Conservation (phyloP, 306 rosid genomes). For the Vigna angularis region DNA sequence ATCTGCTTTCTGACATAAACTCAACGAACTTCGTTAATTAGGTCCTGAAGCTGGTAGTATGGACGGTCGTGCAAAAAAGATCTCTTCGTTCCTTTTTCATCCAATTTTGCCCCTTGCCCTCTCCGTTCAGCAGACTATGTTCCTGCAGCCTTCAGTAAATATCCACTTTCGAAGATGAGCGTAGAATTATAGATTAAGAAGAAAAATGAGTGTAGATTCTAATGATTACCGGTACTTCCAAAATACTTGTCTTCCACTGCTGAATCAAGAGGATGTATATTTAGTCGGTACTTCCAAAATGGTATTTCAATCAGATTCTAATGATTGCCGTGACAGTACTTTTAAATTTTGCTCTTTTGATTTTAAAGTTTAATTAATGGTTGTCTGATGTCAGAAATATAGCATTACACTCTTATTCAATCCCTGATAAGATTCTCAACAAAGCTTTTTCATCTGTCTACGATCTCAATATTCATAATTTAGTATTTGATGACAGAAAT, state of each 20-base stretch:
- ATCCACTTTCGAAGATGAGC: constrained; percentile 85
- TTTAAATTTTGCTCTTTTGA: constrained; percentile 36
- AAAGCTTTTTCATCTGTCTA: too few species aligned
- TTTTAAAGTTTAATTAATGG: background rate
- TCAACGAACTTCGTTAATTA: constrained; percentile 35
- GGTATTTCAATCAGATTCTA: constrained; percentile 21
- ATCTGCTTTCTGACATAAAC: constrained; percentile 25
- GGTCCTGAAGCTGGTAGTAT: constrained; percentile 91
- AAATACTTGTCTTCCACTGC: constrained; percentile 10
- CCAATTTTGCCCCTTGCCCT: constrained; percentile 90
- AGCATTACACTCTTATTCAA: too few species aligned
- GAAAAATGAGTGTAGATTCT: background rate
- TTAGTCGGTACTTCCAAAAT: constrained; percentile 28
- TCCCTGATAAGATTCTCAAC: too few species aligned
- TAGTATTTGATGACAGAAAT: too few species aligned
- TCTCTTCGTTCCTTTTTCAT: constrained; percentile 87
- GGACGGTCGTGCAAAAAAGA: constrained; percentile 81
- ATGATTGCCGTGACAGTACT: constrained; percentile 28
- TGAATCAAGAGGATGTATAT: constrained; percentile 43
- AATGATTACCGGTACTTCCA: too few species aligned
- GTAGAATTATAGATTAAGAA: constrained; percentile 13
- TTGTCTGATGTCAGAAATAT: background rate
- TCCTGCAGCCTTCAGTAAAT: constrained; percentile 84
- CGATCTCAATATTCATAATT: too few species aligned
- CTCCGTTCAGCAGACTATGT: constrained; percentile 81